phyloP scores from a whole-genome alignment of 371 early-diverging fungal species.

The Mortierella sp. region DNA sequence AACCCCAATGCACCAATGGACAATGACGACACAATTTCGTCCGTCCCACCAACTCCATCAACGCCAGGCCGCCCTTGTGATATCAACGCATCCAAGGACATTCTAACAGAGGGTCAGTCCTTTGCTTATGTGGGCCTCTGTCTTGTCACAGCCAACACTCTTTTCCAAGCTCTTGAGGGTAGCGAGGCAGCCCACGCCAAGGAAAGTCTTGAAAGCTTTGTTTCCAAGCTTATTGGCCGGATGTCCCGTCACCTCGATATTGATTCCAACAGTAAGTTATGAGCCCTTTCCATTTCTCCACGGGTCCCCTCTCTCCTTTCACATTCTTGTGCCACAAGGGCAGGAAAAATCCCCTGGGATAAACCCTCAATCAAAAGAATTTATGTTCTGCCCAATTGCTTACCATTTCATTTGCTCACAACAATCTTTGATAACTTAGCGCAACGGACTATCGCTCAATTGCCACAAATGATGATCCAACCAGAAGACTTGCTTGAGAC shows the following conservation, averaged over 20 bases:
- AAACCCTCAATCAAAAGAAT: no score
- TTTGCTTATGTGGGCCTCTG: conserved; percentile 53
- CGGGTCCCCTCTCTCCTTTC: not conserved
- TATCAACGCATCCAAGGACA: conserved; percentile 48
- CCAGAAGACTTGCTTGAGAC: conserved; percentile 50
- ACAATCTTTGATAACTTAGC: conserved; percentile 14
- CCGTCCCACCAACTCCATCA: not conserved
- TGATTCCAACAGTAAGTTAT: conserved; percentile 41
- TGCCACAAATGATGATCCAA: conserved; percentile 52
- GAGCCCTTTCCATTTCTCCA: not conserved
- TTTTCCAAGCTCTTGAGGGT: conserved; percentile 50
- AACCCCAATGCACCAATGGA: not conserved
- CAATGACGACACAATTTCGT: conserved; percentile 13
- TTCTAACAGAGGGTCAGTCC: conserved; percentile 45
- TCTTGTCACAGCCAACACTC: conserved; percentile 46
- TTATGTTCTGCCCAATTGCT: no score
- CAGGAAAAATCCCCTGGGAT: no score
- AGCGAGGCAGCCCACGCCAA: conserved; percentile 46
- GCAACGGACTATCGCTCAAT: conserved; percentile 49
- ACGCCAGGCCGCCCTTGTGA: conserved; percentile 12
- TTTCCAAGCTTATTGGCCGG: conserved; percentile 49
- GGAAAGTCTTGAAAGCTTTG: conserved; percentile 47
- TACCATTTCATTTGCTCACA: no score
- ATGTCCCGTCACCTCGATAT: conserved; percentile 46
- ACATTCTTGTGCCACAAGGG: not conserved